phyloP scores from a whole-genome alignment of 2,329 filamentous ascomycete genomes.

The Proliferodiscus dingleyae region DNA sequence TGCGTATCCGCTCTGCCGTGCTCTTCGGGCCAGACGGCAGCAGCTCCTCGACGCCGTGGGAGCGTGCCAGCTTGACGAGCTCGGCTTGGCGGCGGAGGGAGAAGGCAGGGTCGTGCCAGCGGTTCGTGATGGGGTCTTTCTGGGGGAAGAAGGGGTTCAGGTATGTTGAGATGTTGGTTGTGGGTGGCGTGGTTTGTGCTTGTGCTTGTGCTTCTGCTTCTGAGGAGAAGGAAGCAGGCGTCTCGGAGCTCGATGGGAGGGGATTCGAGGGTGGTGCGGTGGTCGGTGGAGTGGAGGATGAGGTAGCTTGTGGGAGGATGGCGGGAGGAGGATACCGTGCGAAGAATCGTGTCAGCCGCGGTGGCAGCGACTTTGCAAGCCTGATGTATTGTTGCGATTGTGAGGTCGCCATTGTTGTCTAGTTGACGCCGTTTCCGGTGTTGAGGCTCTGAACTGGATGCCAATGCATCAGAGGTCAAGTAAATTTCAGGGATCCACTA shows the following conservation, averaged over 20 bases:
- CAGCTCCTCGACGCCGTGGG: conserved; percentile 75
- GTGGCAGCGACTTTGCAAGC: conserved; percentile 69
- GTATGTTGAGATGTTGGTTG: conserved; percentile 8
- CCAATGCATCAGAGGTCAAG: too few species aligned
- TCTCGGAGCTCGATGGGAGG: neutral
- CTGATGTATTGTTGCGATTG: conserved; percentile 32
- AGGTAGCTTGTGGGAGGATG: conserved; percentile 44
- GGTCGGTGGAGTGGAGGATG: conserved; percentile 18
- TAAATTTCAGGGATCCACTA: too few species aligned
- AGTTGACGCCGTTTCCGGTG: conserved; percentile 5
- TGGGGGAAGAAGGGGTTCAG: conserved; percentile 78
- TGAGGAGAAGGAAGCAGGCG: too few species aligned
- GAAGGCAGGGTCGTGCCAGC: conserved; percentile 78
- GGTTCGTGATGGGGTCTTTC: conserved; percentile 73
- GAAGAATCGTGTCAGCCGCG: conserved; percentile 79
- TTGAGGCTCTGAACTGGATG: too few species aligned
- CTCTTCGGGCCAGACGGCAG: conserved; percentile 74
- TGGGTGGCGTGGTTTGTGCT: conserved; percentile 37
- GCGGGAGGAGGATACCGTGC: conserved; percentile 76
- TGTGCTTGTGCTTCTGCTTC: conserved; percentile 20
- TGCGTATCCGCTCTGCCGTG: conserved; percentile 63
- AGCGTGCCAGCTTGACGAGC: conserved; percentile 76
- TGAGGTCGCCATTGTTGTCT: conserved; percentile 17
- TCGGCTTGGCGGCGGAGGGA: conserved; percentile 86
- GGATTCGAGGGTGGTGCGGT: conserved; percentile 6